Base-by-base conservation (phyloP, 371 early-diverging fungal species). In the Rhizopus stolonifer region DNA sequence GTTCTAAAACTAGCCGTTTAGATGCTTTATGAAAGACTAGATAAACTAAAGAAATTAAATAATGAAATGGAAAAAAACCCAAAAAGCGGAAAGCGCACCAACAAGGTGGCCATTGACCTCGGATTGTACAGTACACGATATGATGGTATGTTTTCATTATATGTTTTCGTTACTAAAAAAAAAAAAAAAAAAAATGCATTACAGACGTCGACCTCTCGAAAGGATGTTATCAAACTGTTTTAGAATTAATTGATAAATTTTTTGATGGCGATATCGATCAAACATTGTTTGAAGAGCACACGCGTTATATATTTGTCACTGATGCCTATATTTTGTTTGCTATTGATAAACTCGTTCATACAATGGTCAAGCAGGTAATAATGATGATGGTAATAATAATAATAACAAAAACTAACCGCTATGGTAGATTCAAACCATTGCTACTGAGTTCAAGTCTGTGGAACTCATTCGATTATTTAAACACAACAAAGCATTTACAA, bases 201-300 rank as follows among this genome's bases (percentile, higher is more conserved):
- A 32, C 70, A 48, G 87, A 85, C 38, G 59, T 81, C 24, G 77
- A 78, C 50, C 45, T 71, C 22, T 73, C 72, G 8, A 67, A 70
- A 52, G 62, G 79, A 1, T 88, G 84, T 40, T 94, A 90, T 66
- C 34, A 63, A 34, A 80, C 85, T 15, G 70, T 95, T 22, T 61
- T 93, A 25, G 80, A 82, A 32, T 57, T 87, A 18, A 78, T 92
- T 13, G 77, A 79, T 60, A 82, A 81, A 42, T 83, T 90, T 45
- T 65, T 94, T 61, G 83, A 80, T 54, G 86, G 84, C 29, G 88
- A 90, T 24, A 71, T 95, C 46, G 98, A 98, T 21, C 61, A 75
- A 25, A 62, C 66, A 25, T 72, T 72, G 31, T 99, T 87, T 82
- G 99, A 99, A 60, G 99, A 99, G 51, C 71, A 82, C 29, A 65